Base-by-base conservation (phyloP, 2,329 filamentous ascomycete genomes). In the Arachnomyces sp. region DNA sequence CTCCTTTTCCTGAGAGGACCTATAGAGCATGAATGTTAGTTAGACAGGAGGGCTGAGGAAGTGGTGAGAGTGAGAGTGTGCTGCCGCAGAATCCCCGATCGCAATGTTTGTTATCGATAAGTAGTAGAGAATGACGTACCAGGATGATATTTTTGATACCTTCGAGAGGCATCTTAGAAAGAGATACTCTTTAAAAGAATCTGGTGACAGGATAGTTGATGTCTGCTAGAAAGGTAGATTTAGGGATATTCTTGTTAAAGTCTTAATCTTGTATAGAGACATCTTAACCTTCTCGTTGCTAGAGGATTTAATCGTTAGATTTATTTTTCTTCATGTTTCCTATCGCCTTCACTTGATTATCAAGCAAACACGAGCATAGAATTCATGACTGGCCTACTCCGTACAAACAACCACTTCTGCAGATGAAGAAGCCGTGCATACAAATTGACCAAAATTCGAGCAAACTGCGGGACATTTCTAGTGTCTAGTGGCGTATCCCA, bases 1-100 rank as follows among this genome's bases (percentile, higher is more conserved):
- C 92, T 57, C 92, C 92, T 75, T 98, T 98, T 53, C 92, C 92
- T 9, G 92, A 96, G 35, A 98, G 82, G 47, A 90, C 75, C 69
- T 77, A 45, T 16, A 41, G 38, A 13, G 14, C 13, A 31, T 14
- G 15, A 18, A 9, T n/a, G 11, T 34, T 40, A 14, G 31, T 39
- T 36, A n/a, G 11, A 16, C 28, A 21, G 15, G 13, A 18, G 17
- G 37, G 30, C n/a, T 11, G 21, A 35, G 13, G 12, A 2, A 30
- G 7, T 11, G 18, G 9, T 7, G 30, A 5, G 37, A 30, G 32
- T 33, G 16, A 34, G 25, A 28, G 18, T 12, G 35, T 33, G 31
- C 31, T 39, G 39, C 31, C 31, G 31, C 40, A 35, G 35, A 25
- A 25, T 5, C 9, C 21, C 21, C 9, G 9, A 9, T 25, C 5